Percentiles rank a stretch among this genome's conserved stretches.
Conservation (phyloP, 208 protist genomes). For the Novymonas esmeraldas region DNA sequence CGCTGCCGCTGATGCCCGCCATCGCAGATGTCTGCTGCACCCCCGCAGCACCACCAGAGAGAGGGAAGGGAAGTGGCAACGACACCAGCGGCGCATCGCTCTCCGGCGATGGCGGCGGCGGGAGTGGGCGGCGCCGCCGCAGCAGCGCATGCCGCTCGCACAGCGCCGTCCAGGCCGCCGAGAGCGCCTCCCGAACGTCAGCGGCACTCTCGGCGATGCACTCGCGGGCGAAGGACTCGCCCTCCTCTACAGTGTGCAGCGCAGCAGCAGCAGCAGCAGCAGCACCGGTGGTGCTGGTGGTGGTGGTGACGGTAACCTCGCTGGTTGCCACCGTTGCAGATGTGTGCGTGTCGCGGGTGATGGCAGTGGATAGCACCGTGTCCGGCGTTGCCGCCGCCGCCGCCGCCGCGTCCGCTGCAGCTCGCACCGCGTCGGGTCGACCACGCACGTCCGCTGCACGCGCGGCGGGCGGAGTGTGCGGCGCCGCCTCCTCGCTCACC, state of each 20-base stretch:
- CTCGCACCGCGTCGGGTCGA: neutral
- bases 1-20: too few relatives aligned
- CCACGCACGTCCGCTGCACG: too few relatives aligned
- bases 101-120: too few relatives aligned
- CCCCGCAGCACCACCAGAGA: neutral
- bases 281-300: neutral
- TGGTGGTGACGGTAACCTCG: neutral
- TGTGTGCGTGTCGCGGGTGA: too few relatives aligned
- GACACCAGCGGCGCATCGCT: too few relatives aligned
- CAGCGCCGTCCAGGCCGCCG: constrained; percentile 11
- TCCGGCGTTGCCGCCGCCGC: neutral
- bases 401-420: neutral
- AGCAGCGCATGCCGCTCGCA: neutral
- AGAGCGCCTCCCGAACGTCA: constrained; percentile 18
- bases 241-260: constrained; percentile 7
- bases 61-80: neutral
- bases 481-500: constrained; percentile 1
- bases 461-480: neutral
- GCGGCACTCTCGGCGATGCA: constrained; percentile 15
- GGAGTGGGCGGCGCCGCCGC: neutral
- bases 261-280: neutral
- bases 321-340: neutral
- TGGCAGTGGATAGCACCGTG: neutral
- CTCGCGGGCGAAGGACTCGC: constrained; percentile 13
- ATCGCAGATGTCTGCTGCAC: neutral